These are phyloP conservation scores for Fusarium continuum DNA, from an alignment of 2,329 filamentous ascomycete species.

Conservation along the genomic window DNA sequence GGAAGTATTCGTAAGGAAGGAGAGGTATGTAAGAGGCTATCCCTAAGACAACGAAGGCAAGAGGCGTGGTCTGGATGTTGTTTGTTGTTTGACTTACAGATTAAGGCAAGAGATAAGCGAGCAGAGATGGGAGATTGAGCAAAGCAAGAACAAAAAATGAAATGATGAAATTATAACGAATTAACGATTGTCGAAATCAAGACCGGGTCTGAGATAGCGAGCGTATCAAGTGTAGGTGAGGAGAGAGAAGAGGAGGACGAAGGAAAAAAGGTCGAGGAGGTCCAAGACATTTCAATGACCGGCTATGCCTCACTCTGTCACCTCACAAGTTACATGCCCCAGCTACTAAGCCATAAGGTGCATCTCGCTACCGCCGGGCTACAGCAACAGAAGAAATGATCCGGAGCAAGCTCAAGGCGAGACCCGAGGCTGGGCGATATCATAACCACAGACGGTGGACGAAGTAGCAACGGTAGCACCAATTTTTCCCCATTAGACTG, in stretches of 20 bases:
- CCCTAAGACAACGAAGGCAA: conserved; percentile 25
- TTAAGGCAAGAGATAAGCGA: background rate
- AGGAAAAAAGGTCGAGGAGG: conserved; percentile 19
- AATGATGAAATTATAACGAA: background rate
- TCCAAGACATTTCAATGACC: conserved; percentile 22
- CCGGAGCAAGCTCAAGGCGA: conserved; percentile 29
- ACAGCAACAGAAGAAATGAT: conserved; percentile 40
- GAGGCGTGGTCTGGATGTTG: background rate
- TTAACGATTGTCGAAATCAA: conserved; percentile 22
- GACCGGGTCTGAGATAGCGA: conserved; percentile 22
- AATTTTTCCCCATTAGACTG: conserved; percentile 10
- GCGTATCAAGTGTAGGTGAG: conserved; percentile 26
- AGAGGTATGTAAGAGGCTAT: conserved; percentile 24
- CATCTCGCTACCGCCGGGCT: conserved; percentile 7
- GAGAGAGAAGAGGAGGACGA: conserved; percentile 17
- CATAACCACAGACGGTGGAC: conserved; percentile 29
- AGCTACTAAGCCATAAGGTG: conserved; percentile 1
- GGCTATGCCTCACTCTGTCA: background rate
- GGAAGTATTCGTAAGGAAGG: conserved; percentile 7
- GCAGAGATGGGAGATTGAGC: background rate
- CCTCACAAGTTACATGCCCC: conserved; percentile 1
- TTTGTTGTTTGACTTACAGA: conserved; percentile 23
- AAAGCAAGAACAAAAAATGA: conserved; percentile 2
- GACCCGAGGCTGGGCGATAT: conserved; percentile 43
- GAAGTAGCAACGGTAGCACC: conserved; percentile 29